Evolutionary conservation across 2,329 filamentous ascomycete species (phyloP).

Genomic region (Botryosphaeria agaves): DNA sequence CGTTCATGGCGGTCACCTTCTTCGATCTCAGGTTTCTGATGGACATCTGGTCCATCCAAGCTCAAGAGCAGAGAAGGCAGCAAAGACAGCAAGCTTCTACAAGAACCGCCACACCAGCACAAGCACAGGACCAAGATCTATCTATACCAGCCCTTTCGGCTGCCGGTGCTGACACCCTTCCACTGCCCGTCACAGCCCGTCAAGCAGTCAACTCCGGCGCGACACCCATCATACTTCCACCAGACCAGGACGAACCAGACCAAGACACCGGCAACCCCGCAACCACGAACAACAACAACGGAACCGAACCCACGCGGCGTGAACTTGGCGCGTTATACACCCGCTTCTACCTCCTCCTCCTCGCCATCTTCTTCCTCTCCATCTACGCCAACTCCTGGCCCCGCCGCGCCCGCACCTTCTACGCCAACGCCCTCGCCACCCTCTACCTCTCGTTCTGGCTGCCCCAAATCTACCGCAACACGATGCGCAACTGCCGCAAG

Average conservation of each 20-base stretch:
- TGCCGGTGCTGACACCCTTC: conserved; percentile 21
- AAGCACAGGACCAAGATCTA: conserved; percentile 1
- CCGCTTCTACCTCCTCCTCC: conserved; percentile 43
- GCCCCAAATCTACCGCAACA: conserved; percentile 83
- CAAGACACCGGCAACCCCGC: conserved; percentile 16
- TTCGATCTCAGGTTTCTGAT: conserved; percentile 49
- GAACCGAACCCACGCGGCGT: conserved; percentile 18
- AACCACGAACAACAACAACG: conserved; percentile 10
- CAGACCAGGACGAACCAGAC: conserved; percentile 36
- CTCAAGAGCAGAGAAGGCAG: conserved; percentile 25
- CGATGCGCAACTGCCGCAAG: conserved; percentile 76
- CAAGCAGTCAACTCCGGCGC: conserved; percentile 27
- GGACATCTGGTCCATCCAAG: conserved; percentile 49
- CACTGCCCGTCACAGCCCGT: conserved; percentile 32
- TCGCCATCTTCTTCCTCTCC: conserved; percentile 39
- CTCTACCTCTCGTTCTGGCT: conserved; percentile 80
- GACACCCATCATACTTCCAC: conserved; percentile 39
- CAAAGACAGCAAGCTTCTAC: conserved; percentile 20
- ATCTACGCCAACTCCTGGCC: conserved; percentile 42
- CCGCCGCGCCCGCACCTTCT: conserved; percentile 31
- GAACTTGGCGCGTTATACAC: conserved; percentile 42
- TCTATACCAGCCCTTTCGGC: conserved; percentile 11
- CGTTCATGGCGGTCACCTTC: conserved; percentile 42
- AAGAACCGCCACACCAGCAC: conserved; percentile 1
- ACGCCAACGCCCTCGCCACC: conserved; percentile 47